Evolutionary conservation across 768 basidiomycete species (phyloP), one percentile per base, ranked within the genome.

Genomic region (Leccinum obscurum): DNA sequence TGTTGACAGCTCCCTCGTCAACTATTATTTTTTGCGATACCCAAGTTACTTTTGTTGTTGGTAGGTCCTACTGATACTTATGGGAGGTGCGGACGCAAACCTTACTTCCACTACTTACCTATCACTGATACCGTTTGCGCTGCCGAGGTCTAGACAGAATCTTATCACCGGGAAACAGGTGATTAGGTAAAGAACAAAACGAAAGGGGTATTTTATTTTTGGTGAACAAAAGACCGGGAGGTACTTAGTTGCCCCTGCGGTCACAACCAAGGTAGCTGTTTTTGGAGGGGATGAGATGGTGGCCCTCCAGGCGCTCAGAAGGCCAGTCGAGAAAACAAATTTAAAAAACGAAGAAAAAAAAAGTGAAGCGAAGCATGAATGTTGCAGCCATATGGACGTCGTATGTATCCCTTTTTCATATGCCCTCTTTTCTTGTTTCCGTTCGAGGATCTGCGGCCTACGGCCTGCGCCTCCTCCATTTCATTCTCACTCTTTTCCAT

Each of bases 121-220:
- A 22, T 14, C 44, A 65, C 62, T 32, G 56, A 26, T 14, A 60
- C 62, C 34, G 61, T 69, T 62, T 77, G 79, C 14, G 69, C 78
- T 5, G 73, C 77, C 35, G 77, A 85, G 56, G 83, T 86, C 4
- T 17, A 10, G 3, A 44, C 44, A 44, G 50, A 87, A 91, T 68
- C 79, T 89, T 24, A 71, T 85, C 41, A 81, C 82, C 9, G 86
- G 85, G 17, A 77, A 85, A 62, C 74, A 78, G 34, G 79, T 80
- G 60, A 87, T 89, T 54, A 44, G 41, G 41, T 44, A 81, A 88
- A 44, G 62, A 85, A 86, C 52, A 85, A 86, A 44, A 20, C n/a
- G 65, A 86, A 89, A 67, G 75, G 80, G 62, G 74, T 69, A 51
- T 85, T 79, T 67, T 61, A 51, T 85, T 79, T 67, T 61, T 84